phyloP scores from a whole-genome alignment of 2,329 filamentous ascomycete species.

The Knoxdaviesia proteae region DNA sequence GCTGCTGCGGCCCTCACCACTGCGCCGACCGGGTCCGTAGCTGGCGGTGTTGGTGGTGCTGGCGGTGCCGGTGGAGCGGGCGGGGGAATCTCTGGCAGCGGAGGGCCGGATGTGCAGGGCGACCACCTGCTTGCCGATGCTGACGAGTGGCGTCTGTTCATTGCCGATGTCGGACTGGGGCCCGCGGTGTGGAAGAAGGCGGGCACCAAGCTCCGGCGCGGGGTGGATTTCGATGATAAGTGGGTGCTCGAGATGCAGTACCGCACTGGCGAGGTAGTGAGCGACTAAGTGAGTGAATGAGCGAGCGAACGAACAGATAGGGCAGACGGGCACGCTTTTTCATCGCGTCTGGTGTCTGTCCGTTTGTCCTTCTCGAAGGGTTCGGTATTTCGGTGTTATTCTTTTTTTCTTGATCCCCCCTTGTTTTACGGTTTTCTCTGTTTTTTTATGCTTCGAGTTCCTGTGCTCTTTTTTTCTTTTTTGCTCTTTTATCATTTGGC shows the following conservation, averaged over 20 bases:
- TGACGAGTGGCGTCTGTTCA: slow-evolving; percentile 56
- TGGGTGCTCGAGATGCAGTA: slow-evolving; percentile 62
- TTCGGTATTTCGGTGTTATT: background rate
- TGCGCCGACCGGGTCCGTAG: too few relatives aligned
- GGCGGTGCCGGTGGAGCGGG: slow-evolving; percentile 15
- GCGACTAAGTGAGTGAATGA: background rate
- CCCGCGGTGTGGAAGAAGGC: slow-evolving; percentile 71
- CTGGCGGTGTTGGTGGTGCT: slow-evolving; percentile 14
- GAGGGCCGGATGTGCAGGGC: slow-evolving; percentile 4
- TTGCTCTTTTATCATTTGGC: background rate
- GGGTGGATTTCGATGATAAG: slow-evolving; percentile 69
- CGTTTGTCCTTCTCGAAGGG: background rate
- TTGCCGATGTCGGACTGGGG: slow-evolving; percentile 73
- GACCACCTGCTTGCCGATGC: slow-evolving; percentile 14
- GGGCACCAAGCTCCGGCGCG: slow-evolving; percentile 59
- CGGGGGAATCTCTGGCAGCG: background rate
- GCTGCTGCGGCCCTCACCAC: slow-evolving; percentile 10
- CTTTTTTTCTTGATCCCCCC: background rate
- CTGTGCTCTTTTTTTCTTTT: background rate
- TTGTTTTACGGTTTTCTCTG: background rate
- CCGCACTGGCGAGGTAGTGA: slow-evolving; percentile 13
- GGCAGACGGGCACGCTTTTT: background rate
- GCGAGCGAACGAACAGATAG: background rate
- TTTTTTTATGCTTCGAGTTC: background rate
- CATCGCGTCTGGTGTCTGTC: background rate